Base-by-base conservation (phyloP, 306 rosid species). In the Acacia acuminata region DNA sequence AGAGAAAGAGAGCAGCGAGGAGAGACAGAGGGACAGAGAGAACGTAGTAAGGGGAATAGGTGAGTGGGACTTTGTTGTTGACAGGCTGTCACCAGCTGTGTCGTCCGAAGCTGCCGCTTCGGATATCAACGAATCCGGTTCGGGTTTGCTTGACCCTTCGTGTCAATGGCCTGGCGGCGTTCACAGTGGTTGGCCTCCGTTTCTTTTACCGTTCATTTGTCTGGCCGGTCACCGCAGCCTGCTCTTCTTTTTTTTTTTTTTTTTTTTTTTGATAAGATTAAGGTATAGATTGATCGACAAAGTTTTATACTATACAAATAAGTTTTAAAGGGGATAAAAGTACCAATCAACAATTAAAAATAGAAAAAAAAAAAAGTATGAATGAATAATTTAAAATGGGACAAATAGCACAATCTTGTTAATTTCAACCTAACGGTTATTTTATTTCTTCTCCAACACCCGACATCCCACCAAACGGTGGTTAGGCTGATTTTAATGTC, bases 21-120 rank as follows among this genome's bases (percentile, higher is more conserved):
- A 36, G 81, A 69, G 20, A 17, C 79, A 38, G 58, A 36, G 76
- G 53, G 82, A 63, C 81, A 25, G 81, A 76, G 86, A 20, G 88
- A 86, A 81, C 81, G 90, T 78, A 85, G 90, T 82, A 84, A 74
- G 88, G 88, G 84, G 92, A 88, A 87, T 50, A 53, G 88, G 93
- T 93, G 94, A 95, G 98, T 93, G 98, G 97, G 90, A 95, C 98
- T 93, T 95, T 88, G 98, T 95, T 95, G 99, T 89, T 88, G 90
- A 95, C 99, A 95, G 97, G 74, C 98, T 95, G 98, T 95, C 92
- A 89, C 98, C 99, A 95, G 99, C 96, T 93, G 98, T 90, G 85
- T 83, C 83, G 7, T 75, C 94, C 90, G 86, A 90, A 83, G 90
- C 97, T 85, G 20, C 20, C 45, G 97, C 38, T 88, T 88, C 88